Evolutionary conservation across 139 green algal genomes (phyloP).

Genomic region (Picochlorum sp.): DNA sequence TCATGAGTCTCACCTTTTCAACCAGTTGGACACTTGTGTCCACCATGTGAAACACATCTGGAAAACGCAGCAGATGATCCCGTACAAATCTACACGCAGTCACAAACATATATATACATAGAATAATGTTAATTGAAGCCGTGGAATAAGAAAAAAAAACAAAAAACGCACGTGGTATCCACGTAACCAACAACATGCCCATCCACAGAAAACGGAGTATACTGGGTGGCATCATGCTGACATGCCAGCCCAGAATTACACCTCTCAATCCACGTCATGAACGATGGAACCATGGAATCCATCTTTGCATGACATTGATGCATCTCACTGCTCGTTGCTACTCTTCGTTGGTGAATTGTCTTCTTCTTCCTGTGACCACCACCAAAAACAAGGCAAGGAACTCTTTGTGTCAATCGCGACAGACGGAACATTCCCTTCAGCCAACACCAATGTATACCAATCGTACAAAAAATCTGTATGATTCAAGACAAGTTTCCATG

Average conservation of each 20-base stretch:
- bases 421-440: too few relatives aligned
- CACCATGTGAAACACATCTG: constrained; percentile 27
- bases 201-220: constrained; percentile 37
- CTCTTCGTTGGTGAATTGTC: constrained; percentile 60
- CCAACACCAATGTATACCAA: too few relatives aligned
- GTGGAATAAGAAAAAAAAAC: not conserved
- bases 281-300: constrained; percentile 21
- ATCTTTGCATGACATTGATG: not conserved
- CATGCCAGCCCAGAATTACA: constrained; percentile 39
- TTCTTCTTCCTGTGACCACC: too few relatives aligned
- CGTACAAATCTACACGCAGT: constrained; percentile 34
- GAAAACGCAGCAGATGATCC: constrained; percentile 30
- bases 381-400: too few relatives aligned
- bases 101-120: not conserved
- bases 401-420: too few relatives aligned
- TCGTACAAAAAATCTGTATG: too few relatives aligned
- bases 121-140: too few relatives aligned
- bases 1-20: constrained; percentile 1
- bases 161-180: constrained; percentile 23
- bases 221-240: constrained; percentile 6
- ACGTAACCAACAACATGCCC: constrained; percentile 42
- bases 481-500: too few relatives aligned
- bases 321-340: constrained; percentile 26
- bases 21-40: not conserved
- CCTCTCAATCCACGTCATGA: constrained; percentile 34